Evolutionary conservation across 208 protist species (phyloP), one percentile per base, ranked within the genome.

Genomic region (Tritrichomonas foetus): DNA sequence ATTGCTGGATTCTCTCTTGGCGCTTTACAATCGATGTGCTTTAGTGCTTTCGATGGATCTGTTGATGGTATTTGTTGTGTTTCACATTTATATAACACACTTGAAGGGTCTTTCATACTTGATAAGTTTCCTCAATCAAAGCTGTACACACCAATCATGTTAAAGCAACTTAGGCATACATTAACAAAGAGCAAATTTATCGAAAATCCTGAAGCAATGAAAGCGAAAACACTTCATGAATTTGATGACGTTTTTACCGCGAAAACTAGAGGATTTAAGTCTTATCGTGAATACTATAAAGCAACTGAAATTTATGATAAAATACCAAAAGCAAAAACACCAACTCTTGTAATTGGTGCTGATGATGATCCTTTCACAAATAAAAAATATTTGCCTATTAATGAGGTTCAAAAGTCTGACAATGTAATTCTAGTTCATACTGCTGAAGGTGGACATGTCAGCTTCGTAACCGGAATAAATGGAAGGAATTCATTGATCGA

Each of bases 351-450:
- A 2, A 5, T 84, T 53, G 36, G 3, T 13, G 33, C 74, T 53
- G 41, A 84, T n/a, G 74, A 84, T 84, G 74, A 84, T 84, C 74
- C 74, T 53, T 84, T 84, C 20, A 53, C 74, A 22, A 9, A 22
- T 13, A 3, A 22, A 2, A 53, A 49, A 11, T 49, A 14, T 22
- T 3, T n/a, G 33, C 74, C 74, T 33, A 53, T 53, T 8, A 27
- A 84, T 11, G 74, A 84, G 53, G 22, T 53, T 25, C 0, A 25
- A 13, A 3, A 53, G 22, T 33, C 14, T 30, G 16, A 84, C 0
- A 84, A 22, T 39, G 13, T 33, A 25, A 8, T 53, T 3, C 36
- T 53, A 25, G 41, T 84, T 53, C 3, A 49, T 47, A 33, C 3
- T 25, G 3, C 14, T 53, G 74, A 84, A 84, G 74, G 74, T 33